phyloP scores from a whole-genome alignment of 345 rosid genomes.

The Rhodamnia rubescens region DNA sequence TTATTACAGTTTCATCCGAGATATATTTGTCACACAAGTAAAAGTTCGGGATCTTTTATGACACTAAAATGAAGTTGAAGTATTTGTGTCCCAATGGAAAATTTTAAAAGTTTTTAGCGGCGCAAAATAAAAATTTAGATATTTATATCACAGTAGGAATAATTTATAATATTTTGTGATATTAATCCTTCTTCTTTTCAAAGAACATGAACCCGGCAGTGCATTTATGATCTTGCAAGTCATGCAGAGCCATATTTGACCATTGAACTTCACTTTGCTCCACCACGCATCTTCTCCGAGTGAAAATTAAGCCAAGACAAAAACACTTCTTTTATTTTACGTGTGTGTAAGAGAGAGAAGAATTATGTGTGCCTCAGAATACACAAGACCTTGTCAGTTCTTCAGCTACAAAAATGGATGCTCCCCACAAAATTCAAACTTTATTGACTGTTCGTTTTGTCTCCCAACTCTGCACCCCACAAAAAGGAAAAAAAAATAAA shows the following conservation, averaged over 20 bases:
- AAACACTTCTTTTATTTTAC: neutral
- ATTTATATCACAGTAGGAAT: too few relatives aligned
- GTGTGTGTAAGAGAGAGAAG: neutral
- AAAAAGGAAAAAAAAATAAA: too few relatives aligned
- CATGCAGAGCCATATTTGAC: neutral
- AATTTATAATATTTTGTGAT: too few relatives aligned
- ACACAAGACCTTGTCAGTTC: neutral
- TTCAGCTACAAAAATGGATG: neutral
- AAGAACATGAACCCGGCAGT: neutral
- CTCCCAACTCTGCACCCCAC: neutral
- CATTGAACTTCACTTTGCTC: neutral
- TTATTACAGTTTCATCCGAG: too few relatives aligned
- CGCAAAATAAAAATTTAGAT: too few relatives aligned
- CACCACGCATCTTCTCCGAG: neutral
- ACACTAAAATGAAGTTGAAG: too few relatives aligned
- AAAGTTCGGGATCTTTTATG: too few relatives aligned
- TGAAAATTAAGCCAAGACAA: neutral
- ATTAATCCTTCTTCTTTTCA: neutral
- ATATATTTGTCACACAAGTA: too few relatives aligned
- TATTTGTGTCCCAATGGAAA: too few relatives aligned
- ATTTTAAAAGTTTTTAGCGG: too few relatives aligned
- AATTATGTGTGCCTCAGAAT: conserved; percentile 5
- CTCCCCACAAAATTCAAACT: neutral
- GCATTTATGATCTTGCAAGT: neutral
- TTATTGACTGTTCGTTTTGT: conserved; percentile 19